These are phyloP conservation scores for Linnemannia schmuckeri DNA, from an alignment of 192 early-diverging fungal species.

Conservation along the genomic window DNA sequence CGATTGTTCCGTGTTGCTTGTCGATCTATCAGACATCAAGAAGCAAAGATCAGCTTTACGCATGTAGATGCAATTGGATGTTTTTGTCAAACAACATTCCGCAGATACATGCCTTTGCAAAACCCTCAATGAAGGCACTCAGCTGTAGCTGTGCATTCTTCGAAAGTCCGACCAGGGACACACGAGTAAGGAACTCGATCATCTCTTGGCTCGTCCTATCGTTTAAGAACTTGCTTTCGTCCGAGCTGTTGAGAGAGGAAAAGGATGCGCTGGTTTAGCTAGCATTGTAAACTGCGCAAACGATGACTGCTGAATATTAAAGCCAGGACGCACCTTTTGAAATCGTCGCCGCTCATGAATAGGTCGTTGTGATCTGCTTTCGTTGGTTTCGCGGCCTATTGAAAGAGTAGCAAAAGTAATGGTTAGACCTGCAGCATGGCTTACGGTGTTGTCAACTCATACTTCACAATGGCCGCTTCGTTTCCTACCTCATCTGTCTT, in stretches of 20 bases:
- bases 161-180: slow-evolving; percentile 73
- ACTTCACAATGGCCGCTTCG: not conserved
- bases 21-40: slow-evolving; percentile 65
- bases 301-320: not conserved
- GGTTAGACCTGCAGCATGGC: not conserved
- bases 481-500: slow-evolving; percentile 62
- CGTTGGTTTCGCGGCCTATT: slow-evolving; percentile 51
- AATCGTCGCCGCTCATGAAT: slow-evolving; percentile 69
- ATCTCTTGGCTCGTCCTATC: slow-evolving; percentile 54
- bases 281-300: not conserved
- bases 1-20: slow-evolving; percentile 77
- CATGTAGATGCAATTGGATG: not conserved
- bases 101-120: slow-evolving; percentile 64
- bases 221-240: slow-evolving; percentile 49
- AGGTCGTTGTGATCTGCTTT: slow-evolving; percentile 64
- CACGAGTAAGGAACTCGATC: slow-evolving; percentile 66
- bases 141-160: slow-evolving; percentile 79
- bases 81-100: not conserved
- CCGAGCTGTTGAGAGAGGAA: slow-evolving; percentile 12
- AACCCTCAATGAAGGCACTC: slow-evolving; percentile 82
- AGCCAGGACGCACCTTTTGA: slow-evolving; percentile 15
- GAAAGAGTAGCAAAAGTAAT: not conserved
- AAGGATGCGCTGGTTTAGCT: not conserved
- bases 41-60: not conserved
- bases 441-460: not conserved